These are phyloP conservation scores for Lactuca saligna DNA, from an alignment of 129 eudicot genomes.

Conservation along the genomic window DNA sequence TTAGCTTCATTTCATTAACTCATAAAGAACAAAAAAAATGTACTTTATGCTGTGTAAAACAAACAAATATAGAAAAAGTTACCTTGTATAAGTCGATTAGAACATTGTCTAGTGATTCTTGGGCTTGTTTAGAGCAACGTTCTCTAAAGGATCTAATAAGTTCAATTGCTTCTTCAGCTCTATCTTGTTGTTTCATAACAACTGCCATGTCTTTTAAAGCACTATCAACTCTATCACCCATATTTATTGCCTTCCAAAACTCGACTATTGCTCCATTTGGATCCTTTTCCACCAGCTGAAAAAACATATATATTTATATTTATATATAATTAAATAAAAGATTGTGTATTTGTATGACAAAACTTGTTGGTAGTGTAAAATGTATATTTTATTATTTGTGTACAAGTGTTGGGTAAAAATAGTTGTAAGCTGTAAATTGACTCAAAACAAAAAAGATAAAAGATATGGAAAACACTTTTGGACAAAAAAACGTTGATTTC, in stretches of 20 bases:
- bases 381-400: no score
- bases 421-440: no score
- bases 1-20: constrained; percentile 5
- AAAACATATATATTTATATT: neutral
- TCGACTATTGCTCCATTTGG: constrained; percentile 62
- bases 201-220: constrained; percentile 91
- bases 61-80: neutral
- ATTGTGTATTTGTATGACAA: no score
- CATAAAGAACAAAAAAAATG: neutral
- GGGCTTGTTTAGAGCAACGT: constrained; percentile 72
- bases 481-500: constrained; percentile 1
- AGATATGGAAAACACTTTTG: neutral
- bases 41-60: neutral
- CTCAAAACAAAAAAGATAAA: no score
- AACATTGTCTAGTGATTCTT: constrained; percentile 87
- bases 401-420: no score
- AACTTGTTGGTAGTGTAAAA: no score
- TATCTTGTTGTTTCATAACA: constrained; percentile 81
- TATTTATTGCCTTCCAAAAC: constrained; percentile 84
- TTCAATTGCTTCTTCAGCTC: constrained; percentile 86
- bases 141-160: constrained; percentile 63
- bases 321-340: no score
- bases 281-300: constrained; percentile 74
- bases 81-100: constrained; percentile 87
- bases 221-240: constrained; percentile 82